Evolutionary conservation across 2,329 filamentous ascomycete genomes (phyloP).

Genomic region (Nannizziopsis barbatae): DNA sequence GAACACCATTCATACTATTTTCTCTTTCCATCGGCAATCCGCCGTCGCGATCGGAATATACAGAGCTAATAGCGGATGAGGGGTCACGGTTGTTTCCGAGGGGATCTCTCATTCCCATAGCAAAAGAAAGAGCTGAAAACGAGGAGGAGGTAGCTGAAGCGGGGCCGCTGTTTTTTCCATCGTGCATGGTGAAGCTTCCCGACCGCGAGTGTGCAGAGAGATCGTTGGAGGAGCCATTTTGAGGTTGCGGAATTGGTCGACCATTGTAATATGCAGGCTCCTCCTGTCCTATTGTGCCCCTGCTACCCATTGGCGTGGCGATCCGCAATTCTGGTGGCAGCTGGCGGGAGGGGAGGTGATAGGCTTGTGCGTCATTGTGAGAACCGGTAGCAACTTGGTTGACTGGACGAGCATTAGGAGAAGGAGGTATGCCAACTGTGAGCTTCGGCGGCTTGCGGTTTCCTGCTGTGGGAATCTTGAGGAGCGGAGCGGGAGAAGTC

Average conservation of each 20-base stretch:
- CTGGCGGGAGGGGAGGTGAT: slow-evolving; percentile 41
- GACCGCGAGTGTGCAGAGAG: slow-evolving; percentile 70
- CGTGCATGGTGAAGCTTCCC: slow-evolving; percentile 58
- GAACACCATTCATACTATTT: slow-evolving; percentile 57
- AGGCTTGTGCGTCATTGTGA: slow-evolving; percentile 29
- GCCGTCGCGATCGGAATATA: slow-evolving; percentile 70
- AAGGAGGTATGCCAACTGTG: slow-evolving; percentile 80
- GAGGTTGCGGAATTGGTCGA: slow-evolving; percentile 46
- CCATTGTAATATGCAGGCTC: slow-evolving; percentile 44
- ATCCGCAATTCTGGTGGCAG: slow-evolving; percentile 69
- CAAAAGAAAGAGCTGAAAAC: slow-evolving; percentile 72
- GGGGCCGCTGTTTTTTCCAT: slow-evolving; percentile 67
- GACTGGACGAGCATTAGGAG: slow-evolving; percentile 69
- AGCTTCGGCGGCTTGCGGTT: slow-evolving; percentile 59
- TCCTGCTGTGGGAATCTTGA: slow-evolving; percentile 72
- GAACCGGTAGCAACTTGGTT: slow-evolving; percentile 22
- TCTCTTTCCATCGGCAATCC: slow-evolving; percentile 71
- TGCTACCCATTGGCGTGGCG: slow-evolving; percentile 71
- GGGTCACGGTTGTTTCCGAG: slow-evolving; percentile 64
- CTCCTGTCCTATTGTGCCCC: slow-evolving; percentile 56
- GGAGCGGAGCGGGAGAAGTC: slow-evolving; percentile 66
- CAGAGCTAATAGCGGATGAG: slow-evolving; percentile 73
- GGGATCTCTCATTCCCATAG: slow-evolving; percentile 54
- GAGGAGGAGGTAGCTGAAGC: slow-evolving; percentile 79
- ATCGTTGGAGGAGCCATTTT: slow-evolving; percentile 61